Evolutionary conservation across 129 eudicot genomes (phyloP).

Genomic region (Gnaphalium uliginosum): DNA sequence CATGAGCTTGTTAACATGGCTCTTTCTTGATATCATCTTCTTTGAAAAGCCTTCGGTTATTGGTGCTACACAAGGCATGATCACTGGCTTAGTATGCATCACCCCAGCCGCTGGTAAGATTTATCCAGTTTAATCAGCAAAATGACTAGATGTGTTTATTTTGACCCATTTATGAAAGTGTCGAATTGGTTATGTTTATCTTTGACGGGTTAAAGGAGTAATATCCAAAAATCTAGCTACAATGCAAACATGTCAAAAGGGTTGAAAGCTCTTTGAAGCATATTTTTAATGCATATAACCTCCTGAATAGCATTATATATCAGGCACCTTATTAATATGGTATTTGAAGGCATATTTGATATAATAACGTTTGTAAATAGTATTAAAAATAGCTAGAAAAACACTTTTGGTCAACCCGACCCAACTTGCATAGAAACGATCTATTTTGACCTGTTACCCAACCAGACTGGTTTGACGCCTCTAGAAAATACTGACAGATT

Average conservation of each 20-base stretch:
- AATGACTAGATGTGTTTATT: not conserved
- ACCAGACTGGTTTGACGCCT: not conserved
- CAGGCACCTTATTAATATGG: no score
- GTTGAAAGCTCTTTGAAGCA: not conserved
- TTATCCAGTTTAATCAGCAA: not conserved
- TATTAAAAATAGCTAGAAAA: no score
- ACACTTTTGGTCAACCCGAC: not conserved
- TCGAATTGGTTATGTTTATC: not conserved
- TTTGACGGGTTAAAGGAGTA: not conserved
- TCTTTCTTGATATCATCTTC: conserved; percentile 62
- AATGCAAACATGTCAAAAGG: not conserved
- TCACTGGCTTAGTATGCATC: conserved; percentile 80
- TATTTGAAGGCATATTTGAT: no score
- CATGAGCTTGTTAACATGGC: conserved; percentile 79
- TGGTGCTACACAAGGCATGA: conserved; percentile 86
- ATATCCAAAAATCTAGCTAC: not conserved
- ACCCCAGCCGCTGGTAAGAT: conserved; percentile 85
- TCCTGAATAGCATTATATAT: not conserved
- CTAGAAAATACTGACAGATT: not conserved
- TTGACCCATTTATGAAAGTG: not conserved
- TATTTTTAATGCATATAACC: not conserved
- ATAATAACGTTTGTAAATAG: no score
- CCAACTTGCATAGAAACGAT: no score
- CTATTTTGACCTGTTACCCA: not conserved
- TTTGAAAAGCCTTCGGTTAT: conserved; percentile 77